phyloP scores from a whole-genome alignment of 352 stramenopile species.

The Phytophthora parvispora region DNA sequence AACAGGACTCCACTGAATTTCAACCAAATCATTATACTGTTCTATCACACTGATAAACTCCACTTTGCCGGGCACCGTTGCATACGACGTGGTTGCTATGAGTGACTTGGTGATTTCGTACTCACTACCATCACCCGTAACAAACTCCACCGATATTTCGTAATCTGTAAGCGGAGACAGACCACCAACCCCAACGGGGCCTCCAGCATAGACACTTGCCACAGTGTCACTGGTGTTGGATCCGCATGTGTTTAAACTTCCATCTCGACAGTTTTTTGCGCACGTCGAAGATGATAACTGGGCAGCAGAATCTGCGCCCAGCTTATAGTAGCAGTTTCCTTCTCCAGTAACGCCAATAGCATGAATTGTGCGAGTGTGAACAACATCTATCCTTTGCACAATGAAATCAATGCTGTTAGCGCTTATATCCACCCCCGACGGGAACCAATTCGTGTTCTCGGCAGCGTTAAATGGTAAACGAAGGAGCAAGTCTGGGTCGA shows the following conservation, averaged over 20 bases:
- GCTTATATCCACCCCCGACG: constrained; percentile 42
- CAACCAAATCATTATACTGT: constrained; percentile 31
- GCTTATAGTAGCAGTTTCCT: constrained; percentile 51
- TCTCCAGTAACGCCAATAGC: constrained; percentile 41
- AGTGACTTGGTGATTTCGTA: constrained; percentile 42
- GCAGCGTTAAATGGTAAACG: constrained; percentile 43
- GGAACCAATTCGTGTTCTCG: constrained; percentile 15
- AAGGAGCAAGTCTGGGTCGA: constrained; percentile 33
- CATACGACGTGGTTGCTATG: constrained; percentile 34
- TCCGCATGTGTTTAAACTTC: constrained; percentile 26
- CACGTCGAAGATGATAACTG: constrained; percentile 14
- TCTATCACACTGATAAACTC: constrained; percentile 40
- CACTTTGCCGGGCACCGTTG: constrained; percentile 49
- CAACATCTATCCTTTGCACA: constrained; percentile 33
- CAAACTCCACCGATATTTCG: constrained; percentile 41
- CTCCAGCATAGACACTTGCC: constrained; percentile 44
- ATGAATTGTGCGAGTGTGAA: constrained; percentile 7
- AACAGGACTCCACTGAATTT: constrained; percentile 57
- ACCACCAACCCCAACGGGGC: constrained; percentile 42
- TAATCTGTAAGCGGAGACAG: constrained; percentile 45
- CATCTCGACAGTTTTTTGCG: constrained; percentile 22
- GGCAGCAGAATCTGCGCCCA: constrained; percentile 3
- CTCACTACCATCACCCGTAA: constrained; percentile 32
- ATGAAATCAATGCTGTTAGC: constrained; percentile 51
- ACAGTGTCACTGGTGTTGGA: constrained; percentile 14